Evolutionary conservation across 2,329 filamentous ascomycete species (phyloP).

Genomic region (Aspergillus sp.): DNA sequence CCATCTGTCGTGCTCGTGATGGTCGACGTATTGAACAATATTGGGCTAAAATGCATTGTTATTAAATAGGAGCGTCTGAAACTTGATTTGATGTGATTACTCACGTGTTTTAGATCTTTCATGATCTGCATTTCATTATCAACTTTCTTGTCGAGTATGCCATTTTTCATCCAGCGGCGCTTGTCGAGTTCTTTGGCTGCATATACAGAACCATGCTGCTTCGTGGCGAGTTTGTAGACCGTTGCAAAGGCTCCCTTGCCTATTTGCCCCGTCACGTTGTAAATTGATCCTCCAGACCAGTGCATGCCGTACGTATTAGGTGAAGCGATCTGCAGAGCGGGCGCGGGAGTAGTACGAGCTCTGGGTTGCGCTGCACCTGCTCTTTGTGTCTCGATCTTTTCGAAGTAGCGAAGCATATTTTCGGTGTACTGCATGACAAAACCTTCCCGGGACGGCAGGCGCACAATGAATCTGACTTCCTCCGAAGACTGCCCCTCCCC

Average conservation of each 20-base stretch:
- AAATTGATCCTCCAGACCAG: conserved; percentile 78
- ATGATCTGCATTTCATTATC: conserved; percentile 98
- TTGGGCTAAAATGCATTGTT: conserved; percentile 60
- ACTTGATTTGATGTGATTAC: conserved; percentile 32
- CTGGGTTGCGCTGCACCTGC: conserved; percentile 26
- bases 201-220: conserved; percentile 77
- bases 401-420: conserved; percentile 71
- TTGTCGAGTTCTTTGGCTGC: conserved; percentile 97
- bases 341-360: conserved; percentile 25
- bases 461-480: conserved; percentile 80
- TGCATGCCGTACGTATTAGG: conserved; percentile 64
- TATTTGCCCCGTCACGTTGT: conserved; percentile 79
- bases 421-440: conserved; percentile 66
- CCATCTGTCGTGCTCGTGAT: conserved; percentile 76
- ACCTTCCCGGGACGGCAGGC: conserved; percentile 75
- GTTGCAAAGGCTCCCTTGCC: conserved; percentile 94
- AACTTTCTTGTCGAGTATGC: conserved; percentile 83
- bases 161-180: conserved; percentile 88
- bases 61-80: conserved; percentile 17
- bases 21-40: conserved; percentile 88
- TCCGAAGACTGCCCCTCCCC: conserved; percentile 48
- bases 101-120: conserved; percentile 78
- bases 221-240: conserved; percentile 86
- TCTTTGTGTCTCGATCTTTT: conserved; percentile 27
- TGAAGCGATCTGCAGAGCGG: conserved; percentile 37